Evolutionary conservation across 495 filamentous ascomycete genomes (phyloP), one percentile per base, ranked within the genome.

Genomic region (Penicillium ucsense): DNA sequence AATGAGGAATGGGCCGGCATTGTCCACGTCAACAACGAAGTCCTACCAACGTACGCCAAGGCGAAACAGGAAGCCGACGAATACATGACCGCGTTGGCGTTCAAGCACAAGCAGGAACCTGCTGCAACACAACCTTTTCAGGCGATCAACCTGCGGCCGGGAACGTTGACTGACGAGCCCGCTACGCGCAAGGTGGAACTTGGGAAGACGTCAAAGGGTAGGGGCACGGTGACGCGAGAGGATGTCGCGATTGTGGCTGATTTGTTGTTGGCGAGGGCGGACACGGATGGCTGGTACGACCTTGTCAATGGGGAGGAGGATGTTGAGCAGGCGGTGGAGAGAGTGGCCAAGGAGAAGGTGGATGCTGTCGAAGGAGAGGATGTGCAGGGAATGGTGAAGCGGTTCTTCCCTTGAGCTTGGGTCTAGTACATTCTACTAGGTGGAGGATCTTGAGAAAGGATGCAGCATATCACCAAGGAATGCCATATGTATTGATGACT

Each of bases 1-100:
- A 77, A 82, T 12, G 74, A 71, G 10, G 66, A 73, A 31, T 84
- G 81, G 77, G 63, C 63, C 2, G 56, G 61, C 4, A 65, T 76
- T 0, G 60, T 73, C 10, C 61, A 76, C 43, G 63, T 68, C 7
- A 84, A 81, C 56, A 62, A 65, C 8, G 74, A 74, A 28, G 57
- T 75, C 0, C 67, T 88, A 4, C 73, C 80, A 38, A 68, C 65
- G 2, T 92, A 92, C 62, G 81, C 78, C 55, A 70, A 82, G 44
- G 87, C 88, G 41, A 92, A 91, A 63, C 57, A 84, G 3, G 81
- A 79, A 8, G 85, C 85, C 1, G 88, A 94, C 60, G 80, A 88
- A 63, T 80, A 73, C 38, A 67, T 90, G 49, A 84, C 82, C 47
- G 73, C 76, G 6, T 68, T 75, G 41, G 71, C 72, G 11, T 72